Conservation (phyloP, 495 filamentous ascomycete species). For the Annulohypoxylon stygium region DNA sequence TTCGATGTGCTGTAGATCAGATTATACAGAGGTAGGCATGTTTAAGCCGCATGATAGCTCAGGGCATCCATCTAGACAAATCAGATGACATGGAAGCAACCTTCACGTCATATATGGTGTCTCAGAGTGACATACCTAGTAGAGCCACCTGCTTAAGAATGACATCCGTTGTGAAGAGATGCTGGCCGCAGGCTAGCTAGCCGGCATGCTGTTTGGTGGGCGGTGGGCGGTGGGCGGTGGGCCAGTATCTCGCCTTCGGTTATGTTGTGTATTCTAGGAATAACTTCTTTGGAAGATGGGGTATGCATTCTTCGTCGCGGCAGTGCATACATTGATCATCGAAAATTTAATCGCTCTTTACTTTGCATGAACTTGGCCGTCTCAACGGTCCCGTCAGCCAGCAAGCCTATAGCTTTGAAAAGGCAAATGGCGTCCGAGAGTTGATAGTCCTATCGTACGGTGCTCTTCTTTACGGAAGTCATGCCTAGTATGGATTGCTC, state of each 20-base stretch:
- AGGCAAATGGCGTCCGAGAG: background rate
- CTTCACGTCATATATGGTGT: constrained; percentile 1
- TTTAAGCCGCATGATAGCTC: constrained; percentile 26
- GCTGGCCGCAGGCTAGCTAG: constrained; percentile 2
- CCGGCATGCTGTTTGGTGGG: constrained; percentile 16
- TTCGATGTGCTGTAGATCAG: constrained; percentile 1
- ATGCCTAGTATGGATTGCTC: background rate
- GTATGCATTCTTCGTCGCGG: constrained; percentile 12
- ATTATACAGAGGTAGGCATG: constrained; percentile 11
- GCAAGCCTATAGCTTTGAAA: background rate
- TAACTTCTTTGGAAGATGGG: background rate
- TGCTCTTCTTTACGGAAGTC: background rate
- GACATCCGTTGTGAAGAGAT: background rate
- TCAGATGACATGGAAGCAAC: background rate
- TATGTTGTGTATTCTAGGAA: constrained; percentile 26
- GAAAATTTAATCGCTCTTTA: constrained; percentile 5
- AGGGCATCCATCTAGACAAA: constrained; percentile 14
- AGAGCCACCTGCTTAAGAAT: constrained; percentile 10
- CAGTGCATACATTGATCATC: constrained; percentile 30
- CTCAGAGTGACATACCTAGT: constrained; percentile 12
- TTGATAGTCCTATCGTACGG: background rate
- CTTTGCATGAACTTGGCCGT: background rate
- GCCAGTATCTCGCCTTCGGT: background rate
- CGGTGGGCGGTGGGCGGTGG: background rate
- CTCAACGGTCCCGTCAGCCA: constrained; percentile 17